Evolutionary conservation across 139 green algal species (phyloP).

Genomic region (Micractinium conductrix): DNA sequence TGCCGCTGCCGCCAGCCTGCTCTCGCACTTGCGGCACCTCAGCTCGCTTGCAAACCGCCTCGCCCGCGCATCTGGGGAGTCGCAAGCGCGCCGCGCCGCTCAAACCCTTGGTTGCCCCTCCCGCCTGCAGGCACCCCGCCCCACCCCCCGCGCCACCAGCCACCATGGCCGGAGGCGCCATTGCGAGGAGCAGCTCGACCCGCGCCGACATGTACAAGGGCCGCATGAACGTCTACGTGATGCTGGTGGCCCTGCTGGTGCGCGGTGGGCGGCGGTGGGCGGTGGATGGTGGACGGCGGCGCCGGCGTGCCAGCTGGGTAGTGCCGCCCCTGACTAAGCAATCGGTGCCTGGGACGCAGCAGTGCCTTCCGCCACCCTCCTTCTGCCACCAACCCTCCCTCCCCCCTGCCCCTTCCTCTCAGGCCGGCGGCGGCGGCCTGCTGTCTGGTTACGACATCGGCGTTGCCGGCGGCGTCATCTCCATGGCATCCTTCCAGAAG

Average conservation of each 20-base stretch:
- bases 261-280: no score
- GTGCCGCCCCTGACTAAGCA: no score
- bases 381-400: neutral
- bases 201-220: neutral
- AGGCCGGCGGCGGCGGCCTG: conserved; percentile 52
- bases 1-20: no score
- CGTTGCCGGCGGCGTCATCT: conserved; percentile 57
- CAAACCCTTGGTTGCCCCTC: no score
- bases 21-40: no score
- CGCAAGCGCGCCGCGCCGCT: no score
- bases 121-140: neutral
- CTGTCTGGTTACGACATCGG: conserved; percentile 68
- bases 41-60: no score
- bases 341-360: no score
- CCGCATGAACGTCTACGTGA: conserved; percentile 2
- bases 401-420: neutral
- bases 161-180: neutral
- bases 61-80: no score
- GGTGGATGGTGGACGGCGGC: no score
- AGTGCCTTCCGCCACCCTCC: neutral
- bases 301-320: no score
- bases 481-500: conserved; percentile 57
- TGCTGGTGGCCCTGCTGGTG: neutral
- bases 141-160: neutral
- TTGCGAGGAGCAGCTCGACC: neutral